Percentiles rank a stretch among this genome's conserved stretches.
Evolutionary conservation across 805 yeast genomes (phyloP).

Genomic region (Kuraishia molischiana): DNA sequence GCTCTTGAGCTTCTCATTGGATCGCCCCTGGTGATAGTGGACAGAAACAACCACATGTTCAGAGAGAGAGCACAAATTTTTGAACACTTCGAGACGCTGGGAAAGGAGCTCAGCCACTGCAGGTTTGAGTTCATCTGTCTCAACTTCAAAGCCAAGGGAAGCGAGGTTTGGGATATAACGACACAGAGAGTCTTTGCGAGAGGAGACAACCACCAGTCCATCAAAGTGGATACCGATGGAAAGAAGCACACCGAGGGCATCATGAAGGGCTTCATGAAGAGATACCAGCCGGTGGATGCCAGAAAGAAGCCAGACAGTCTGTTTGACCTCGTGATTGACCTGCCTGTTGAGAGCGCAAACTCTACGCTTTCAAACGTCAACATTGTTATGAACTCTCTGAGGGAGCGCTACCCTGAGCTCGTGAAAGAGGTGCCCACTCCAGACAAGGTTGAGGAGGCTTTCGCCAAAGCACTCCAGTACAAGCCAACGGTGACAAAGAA

Average conservation of each 20-base stretch:
- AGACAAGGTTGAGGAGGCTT: slow-evolving; percentile 33
- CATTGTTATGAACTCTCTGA: background rate
- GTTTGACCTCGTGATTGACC: slow-evolving; percentile 58
- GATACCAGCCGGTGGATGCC: slow-evolving; percentile 54
- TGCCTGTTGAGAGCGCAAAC: slow-evolving; percentile 30
- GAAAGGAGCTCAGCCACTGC: slow-evolving; percentile 31
- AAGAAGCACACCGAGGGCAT: slow-evolving; percentile 43
- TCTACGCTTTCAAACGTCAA: slow-evolving; percentile 27
- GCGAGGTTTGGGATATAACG: slow-evolving; percentile 41
- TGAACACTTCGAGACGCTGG: slow-evolving; percentile 33
- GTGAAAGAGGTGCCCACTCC: slow-evolving; percentile 30
- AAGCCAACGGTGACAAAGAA: slow-evolving; percentile 39
- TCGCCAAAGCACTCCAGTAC: slow-evolving; percentile 40
- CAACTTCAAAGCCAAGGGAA: slow-evolving; percentile 40
- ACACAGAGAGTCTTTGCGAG: slow-evolving; percentile 48
- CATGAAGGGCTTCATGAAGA: slow-evolving; percentile 61
- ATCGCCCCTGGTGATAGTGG: slow-evolving; percentile 52
- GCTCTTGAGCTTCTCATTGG: slow-evolving; percentile 32
- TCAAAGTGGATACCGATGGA: slow-evolving; percentile 41
- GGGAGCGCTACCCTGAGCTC: slow-evolving; percentile 29
- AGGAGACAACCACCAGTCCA: slow-evolving; percentile 86
- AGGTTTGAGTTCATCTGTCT: slow-evolving; percentile 55
- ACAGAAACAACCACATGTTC: slow-evolving; percentile 71
- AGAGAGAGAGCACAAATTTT: slow-evolving; percentile 65
- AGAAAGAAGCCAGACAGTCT: slow-evolving; percentile 44